These are phyloP conservation scores for Solanum pennellii DNA, from an alignment of 257 asterid species.

Conservation along the genomic window DNA sequence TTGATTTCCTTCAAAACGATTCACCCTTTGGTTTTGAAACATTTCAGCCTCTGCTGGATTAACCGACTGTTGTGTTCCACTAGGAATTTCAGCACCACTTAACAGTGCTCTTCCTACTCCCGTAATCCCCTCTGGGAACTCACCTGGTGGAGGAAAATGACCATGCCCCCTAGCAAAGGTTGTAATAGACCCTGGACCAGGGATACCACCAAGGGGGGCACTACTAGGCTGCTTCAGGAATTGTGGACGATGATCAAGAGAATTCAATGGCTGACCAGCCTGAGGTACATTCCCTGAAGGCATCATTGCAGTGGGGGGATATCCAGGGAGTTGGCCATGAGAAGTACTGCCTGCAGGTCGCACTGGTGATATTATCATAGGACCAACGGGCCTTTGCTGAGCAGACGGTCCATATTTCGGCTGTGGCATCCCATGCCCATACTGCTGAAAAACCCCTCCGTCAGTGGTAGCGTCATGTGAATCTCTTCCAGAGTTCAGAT, in stretches of 20 bases:
- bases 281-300: constrained; percentile 31
- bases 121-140: constrained; percentile 26
- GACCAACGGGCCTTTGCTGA: constrained; percentile 14
- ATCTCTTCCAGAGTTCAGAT: neutral
- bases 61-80: constrained; percentile 21
- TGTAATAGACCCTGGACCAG: constrained; percentile 9
- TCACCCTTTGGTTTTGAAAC: constrained; percentile 23
- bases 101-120: constrained; percentile 38
- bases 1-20: constrained; percentile 15
- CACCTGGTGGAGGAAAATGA: constrained; percentile 31
- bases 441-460: neutral
- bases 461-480: neutral
- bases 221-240: constrained; percentile 12
- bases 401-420: constrained; percentile 11
- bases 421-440: constrained; percentile 20
- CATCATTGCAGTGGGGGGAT: constrained; percentile 18
- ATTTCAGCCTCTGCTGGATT: constrained; percentile 27
- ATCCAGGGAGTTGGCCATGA: constrained; percentile 19
- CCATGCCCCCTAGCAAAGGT: constrained; percentile 34
- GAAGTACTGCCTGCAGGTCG: constrained; percentile 8
- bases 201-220: constrained; percentile 3
- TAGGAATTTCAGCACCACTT: constrained; percentile 33
- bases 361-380: constrained; percentile 3
- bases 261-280: constrained; percentile 24
- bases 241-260: constrained; percentile 16